These are phyloP conservation scores for Ophiostoma populinum DNA, from an alignment of 2,329 filamentous ascomycete genomes.

Conservation along the genomic window DNA sequence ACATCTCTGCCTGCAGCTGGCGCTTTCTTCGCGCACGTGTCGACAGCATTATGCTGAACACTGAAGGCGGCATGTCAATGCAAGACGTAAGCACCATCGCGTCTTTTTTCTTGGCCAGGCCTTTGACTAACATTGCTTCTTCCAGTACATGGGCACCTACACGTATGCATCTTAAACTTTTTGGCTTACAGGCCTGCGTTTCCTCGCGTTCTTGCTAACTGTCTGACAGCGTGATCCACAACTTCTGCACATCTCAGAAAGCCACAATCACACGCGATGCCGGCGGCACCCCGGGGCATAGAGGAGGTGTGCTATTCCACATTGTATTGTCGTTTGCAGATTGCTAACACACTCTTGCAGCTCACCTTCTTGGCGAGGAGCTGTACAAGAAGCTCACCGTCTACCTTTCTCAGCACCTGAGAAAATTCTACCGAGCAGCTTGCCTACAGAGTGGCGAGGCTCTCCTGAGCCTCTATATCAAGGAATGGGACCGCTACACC, in stretches of 20 bases:
- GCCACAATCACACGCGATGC: not conserved
- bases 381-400: slow-evolving; percentile 81
- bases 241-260: slow-evolving; percentile 98
- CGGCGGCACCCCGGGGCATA: not conserved
- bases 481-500: slow-evolving; percentile 92
- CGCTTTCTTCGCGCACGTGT: slow-evolving; percentile 75
- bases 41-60: slow-evolving; percentile 79
- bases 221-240: slow-evolving; percentile 71
- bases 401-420: slow-evolving; percentile 67
- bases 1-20: slow-evolving; percentile 53
- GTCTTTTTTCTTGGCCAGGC: not conserved
- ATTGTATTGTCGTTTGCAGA: not conserved
- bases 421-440: not conserved
- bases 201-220: slow-evolving; percentile 18
- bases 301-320: slow-evolving; percentile 1
- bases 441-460: slow-evolving; percentile 72
- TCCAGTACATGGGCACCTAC: slow-evolving; percentile 86
- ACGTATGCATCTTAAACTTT: slow-evolving; percentile 43
- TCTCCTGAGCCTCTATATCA: slow-evolving; percentile 80
- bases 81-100: slow-evolving; percentile 50
- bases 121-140: slow-evolving; percentile 4
- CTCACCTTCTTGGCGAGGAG: slow-evolving; percentile 88
- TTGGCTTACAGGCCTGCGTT: too few species aligned
- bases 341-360: slow-evolving; percentile 25
- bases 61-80: slow-evolving; percentile 88